Evolutionary conservation across 2,329 filamentous ascomycete species (phyloP).

Genomic region (Paracorniculantispora psalliotae): DNA sequence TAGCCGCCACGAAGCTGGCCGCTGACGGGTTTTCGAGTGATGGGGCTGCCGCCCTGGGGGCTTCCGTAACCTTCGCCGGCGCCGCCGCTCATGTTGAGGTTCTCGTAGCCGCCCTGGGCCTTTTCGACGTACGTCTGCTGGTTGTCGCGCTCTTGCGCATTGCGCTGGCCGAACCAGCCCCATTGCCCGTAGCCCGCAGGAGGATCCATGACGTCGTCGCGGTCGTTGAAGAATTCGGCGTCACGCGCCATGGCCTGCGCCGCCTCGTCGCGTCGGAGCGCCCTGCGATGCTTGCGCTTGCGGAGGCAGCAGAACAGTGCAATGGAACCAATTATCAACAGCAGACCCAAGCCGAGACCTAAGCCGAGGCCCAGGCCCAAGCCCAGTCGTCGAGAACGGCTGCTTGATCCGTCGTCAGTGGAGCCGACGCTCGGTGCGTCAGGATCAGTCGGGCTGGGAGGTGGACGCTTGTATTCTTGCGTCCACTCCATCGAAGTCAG

Average conservation of each 20-base stretch:
- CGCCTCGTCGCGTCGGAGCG: conserved; percentile 37
- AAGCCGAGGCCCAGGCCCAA: conserved; percentile 62
- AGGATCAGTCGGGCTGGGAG: conserved; percentile 10
- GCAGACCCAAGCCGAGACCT: conserved; percentile 53
- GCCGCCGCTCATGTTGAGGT: conserved; percentile 33
- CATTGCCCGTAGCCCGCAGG: conserved; percentile 8
- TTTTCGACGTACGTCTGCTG: conserved; percentile 22
- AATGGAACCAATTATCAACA: conserved; percentile 42
- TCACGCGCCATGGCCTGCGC: conserved; percentile 48
- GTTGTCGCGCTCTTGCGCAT: not conserved
- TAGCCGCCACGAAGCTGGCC: conserved; percentile 28
- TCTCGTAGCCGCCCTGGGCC: conserved; percentile 45
- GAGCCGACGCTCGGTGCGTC: conserved; percentile 22
- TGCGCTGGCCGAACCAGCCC: conserved; percentile 29
- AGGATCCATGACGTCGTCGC: conserved; percentile 43
- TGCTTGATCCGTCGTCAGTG: conserved; percentile 13
- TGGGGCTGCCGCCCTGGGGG: conserved; percentile 17
- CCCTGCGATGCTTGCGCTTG: conserved; percentile 29
- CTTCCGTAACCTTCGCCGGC: conserved; percentile 8
- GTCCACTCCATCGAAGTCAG: conserved; percentile 53
- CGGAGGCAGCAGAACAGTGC: conserved; percentile 47
- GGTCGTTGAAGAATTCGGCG: conserved; percentile 38
- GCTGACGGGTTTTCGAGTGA: conserved; percentile 30
- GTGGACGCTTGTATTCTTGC: conserved; percentile 45
- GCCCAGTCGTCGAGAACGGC: conserved; percentile 37